These are phyloP conservation scores for Paraphaeosphaeria sporulosa DNA, from an alignment of 2,329 filamentous ascomycete species.

Conservation along the genomic window DNA sequence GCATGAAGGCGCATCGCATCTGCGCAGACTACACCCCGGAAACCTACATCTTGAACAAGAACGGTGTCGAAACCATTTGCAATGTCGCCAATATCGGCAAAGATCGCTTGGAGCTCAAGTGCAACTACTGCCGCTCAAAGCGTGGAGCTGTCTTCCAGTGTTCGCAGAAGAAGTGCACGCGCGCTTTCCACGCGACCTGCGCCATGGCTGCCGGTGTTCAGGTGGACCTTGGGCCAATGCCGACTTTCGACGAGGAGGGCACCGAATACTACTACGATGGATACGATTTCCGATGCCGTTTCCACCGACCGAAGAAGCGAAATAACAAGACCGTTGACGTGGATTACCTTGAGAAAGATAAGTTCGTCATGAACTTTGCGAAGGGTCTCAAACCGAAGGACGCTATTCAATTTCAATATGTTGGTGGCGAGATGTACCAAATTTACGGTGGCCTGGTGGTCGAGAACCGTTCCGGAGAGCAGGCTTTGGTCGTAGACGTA, in stretches of 20 bases:
- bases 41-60: conserved; percentile 78
- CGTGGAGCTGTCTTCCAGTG: conserved; percentile 98
- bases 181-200: conserved; percentile 94
- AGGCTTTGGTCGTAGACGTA: conserved; percentile 79
- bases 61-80: conserved; percentile 72
- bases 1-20: conserved; percentile 83
- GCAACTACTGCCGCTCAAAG: conserved; percentile 92
- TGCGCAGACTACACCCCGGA: conserved; percentile 93
- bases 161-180: conserved; percentile 89
- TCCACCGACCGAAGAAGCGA: conserved; percentile 90
- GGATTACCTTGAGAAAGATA: conserved; percentile 73
- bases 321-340: conserved; percentile 77
- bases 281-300: conserved; percentile 92
- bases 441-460: conserved; percentile 90
- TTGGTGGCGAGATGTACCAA: conserved; percentile 77
- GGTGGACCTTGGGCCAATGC: conserved; percentile 84
- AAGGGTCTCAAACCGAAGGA: conserved; percentile 73
- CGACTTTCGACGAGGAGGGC: conserved; percentile 87
- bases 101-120: conserved; percentile 88
- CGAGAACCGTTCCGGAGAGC: conserved; percentile 80
- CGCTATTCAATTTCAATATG: conserved; percentile 85
- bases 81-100: conserved; percentile 85
- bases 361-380: conserved; percentile 73
- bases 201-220: conserved; percentile 91
- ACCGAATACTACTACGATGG: conserved; percentile 91